phyloP scores from a whole-genome alignment of 2,329 filamentous ascomycete genomes.

The Cladosporium sp. region DNA sequence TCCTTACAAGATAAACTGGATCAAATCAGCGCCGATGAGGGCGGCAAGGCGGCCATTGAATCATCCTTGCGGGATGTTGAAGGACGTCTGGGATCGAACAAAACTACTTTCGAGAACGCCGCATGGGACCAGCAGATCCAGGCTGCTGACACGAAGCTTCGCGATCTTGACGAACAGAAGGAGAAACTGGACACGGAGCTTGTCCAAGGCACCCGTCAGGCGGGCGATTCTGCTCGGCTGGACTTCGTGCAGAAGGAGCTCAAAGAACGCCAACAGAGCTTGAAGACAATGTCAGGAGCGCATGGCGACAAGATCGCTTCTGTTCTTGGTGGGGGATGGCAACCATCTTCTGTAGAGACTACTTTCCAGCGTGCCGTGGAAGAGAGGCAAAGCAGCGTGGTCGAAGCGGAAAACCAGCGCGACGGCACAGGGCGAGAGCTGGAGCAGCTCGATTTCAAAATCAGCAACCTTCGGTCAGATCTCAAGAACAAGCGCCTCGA shows the following conservation, averaged over 20 bases:
- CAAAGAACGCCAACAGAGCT: conserved; percentile 63
- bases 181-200: conserved; percentile 73
- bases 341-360: conserved; percentile 60
- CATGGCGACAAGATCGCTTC: conserved; percentile 65
- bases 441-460: conserved; percentile 64
- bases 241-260: conserved; percentile 78
- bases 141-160: conserved; percentile 58
- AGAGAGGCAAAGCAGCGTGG: conserved; percentile 51
- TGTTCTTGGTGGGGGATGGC: conserved; percentile 62
- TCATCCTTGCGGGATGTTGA: conserved; percentile 65
- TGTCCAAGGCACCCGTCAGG: conserved; percentile 71
- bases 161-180: conserved; percentile 63
- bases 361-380: conserved; percentile 61
- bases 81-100: conserved; percentile 54
- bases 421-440: conserved; percentile 67
- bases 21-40: conserved; percentile 78
- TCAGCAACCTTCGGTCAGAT: conserved; percentile 60
- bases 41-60: conserved; percentile 70
- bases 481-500: conserved; percentile 57
- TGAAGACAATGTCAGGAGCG: conserved; percentile 70
- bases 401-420: conserved; percentile 61
- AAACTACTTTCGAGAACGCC: conserved; percentile 55
- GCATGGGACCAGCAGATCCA: conserved; percentile 67
- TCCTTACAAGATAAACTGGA: conserved; percentile 63
- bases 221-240: conserved; percentile 75